phyloP scores from a whole-genome alignment of 2,329 filamentous ascomycete species.

The Aspergillus fijiensis region DNA sequence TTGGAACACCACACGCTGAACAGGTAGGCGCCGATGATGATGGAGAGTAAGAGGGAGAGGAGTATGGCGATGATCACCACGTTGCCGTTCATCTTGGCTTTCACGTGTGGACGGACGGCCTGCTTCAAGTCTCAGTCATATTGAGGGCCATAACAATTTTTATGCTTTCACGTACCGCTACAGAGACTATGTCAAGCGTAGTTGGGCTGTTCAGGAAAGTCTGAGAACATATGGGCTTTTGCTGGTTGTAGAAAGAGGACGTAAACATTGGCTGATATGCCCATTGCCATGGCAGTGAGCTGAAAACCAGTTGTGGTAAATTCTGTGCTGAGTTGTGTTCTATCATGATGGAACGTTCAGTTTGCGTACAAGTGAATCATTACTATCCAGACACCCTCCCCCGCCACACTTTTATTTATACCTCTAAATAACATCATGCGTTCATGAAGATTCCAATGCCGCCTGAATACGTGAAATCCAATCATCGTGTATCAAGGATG shows the following conservation, averaged over 20 bases:
- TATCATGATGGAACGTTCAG: neutral
- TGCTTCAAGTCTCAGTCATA: neutral
- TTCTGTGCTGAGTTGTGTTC: neutral
- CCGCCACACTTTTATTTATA: constrained; percentile 21
- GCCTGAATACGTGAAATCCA: constrained; percentile 33
- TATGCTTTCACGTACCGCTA: neutral
- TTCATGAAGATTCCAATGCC: constrained; percentile 20
- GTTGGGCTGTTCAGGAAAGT: neutral
- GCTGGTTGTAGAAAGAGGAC: neutral
- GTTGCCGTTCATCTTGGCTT: neutral
- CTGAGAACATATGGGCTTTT: neutral
- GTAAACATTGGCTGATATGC: neutral
- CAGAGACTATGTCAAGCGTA: neutral
- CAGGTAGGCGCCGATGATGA: neutral
- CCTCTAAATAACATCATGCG: neutral
- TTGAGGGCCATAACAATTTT: neutral
- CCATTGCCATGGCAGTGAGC: neutral
- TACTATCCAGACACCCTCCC: neutral
- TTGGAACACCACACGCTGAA: neutral
- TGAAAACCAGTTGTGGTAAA: neutral
- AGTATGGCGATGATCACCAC: neutral
- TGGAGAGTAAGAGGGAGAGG: neutral
- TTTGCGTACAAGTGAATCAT: neutral
- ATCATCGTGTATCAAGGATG: constrained; percentile 30
- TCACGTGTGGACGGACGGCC: neutral